Base-by-base conservation (phyloP, 1,139 yeast genomes). In the Suhomyces guaymorum region DNA sequence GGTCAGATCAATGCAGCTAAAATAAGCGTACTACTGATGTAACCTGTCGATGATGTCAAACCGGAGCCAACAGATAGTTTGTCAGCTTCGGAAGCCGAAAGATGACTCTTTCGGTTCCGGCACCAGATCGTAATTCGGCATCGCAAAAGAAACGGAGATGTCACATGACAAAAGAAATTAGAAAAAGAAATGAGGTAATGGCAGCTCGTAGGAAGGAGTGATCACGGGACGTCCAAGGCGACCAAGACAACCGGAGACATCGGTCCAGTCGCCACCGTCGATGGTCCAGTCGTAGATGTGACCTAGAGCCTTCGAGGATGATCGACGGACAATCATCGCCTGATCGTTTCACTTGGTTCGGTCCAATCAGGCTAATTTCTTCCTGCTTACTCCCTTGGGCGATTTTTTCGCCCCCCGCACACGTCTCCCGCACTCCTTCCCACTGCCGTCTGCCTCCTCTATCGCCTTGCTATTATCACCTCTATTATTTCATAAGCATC, bases 381-480 rank as follows among this genome's bases (percentile, higher is more conserved):
- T n/a, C 7, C 7, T 17, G 19, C 7, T 17, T 5, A 17, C 19
- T 17, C 19, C 12, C 15, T 23, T 10, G 8, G 25, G 8, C 14
- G 11, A 7, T 15, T 14, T 15, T 30, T 24, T 30, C 25, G 31
- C 30, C 13, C 28, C 20, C 23, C 30, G 27, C 27, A 6, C 28
- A 28, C 21, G 16, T 15, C 25, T 10, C 35, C 24, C 38, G 23
- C 38, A n/a, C 15, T 24, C 34, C 19, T 30, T 21, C 30, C 20
- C 35, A 14, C 21, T 27, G 15, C 22, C 27, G 23, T 18, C 17
- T 21, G 29, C 32, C 26, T 11, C 35, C 31, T 24, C 37, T 33
- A 31, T 32, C 39, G 36, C 39, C 35, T 36, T 32, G 37, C 40
- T 37, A 30, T 37, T 37, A 29, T 37, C 40, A 24, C 40, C 39